These are phyloP conservation scores for Lactifluus pinguis DNA, from an alignment of 768 basidiomycete species.

Conservation along the genomic window DNA sequence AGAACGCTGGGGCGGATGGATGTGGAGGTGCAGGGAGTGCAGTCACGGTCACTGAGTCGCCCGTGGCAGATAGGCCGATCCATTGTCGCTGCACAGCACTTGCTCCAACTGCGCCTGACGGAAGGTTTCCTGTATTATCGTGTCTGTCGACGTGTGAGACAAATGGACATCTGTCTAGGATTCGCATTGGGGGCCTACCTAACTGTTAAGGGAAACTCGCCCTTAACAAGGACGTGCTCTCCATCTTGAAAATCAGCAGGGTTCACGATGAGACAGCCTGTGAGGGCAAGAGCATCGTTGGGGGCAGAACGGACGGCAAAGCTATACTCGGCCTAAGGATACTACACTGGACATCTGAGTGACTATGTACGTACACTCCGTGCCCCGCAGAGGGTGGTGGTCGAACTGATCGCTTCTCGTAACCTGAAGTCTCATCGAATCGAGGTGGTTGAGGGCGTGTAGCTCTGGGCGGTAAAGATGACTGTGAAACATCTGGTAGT, in stretches of 20 bases:
- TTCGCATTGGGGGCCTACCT: constrained; percentile 37
- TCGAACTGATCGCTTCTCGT: constrained; percentile 25
- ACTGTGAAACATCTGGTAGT: constrained; percentile 15
- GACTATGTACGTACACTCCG: constrained; percentile 19
- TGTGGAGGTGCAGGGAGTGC: constrained; percentile 39
- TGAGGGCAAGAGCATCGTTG: constrained; percentile 47
- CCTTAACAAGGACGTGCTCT: constrained; percentile 71
- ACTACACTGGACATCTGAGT: not conserved
- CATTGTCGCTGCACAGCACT: constrained; percentile 78
- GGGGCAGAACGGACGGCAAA: constrained; percentile 23
- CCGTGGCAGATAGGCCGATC: constrained; percentile 74
- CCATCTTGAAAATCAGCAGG: constrained; percentile 65
- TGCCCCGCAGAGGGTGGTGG: constrained; percentile 14
- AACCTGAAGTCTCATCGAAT: constrained; percentile 24
- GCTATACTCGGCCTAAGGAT: constrained; percentile 10
- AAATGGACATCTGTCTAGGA: not conserved
- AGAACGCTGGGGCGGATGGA: constrained; percentile 45
- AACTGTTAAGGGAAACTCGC: constrained; percentile 60
- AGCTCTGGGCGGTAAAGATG: constrained; percentile 9
- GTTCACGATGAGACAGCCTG: constrained; percentile 76
- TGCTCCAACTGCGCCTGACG: constrained; percentile 63
- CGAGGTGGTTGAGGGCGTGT: constrained; percentile 21
- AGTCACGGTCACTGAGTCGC: constrained; percentile 69
- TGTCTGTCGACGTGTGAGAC: constrained; percentile 39
- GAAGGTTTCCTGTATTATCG: constrained; percentile 66